Evolutionary conservation across 2,329 filamentous ascomycete species (phyloP), one percentile per base, ranked within the genome.

Genomic region (Lasiodiplodia gonubiensis): DNA sequence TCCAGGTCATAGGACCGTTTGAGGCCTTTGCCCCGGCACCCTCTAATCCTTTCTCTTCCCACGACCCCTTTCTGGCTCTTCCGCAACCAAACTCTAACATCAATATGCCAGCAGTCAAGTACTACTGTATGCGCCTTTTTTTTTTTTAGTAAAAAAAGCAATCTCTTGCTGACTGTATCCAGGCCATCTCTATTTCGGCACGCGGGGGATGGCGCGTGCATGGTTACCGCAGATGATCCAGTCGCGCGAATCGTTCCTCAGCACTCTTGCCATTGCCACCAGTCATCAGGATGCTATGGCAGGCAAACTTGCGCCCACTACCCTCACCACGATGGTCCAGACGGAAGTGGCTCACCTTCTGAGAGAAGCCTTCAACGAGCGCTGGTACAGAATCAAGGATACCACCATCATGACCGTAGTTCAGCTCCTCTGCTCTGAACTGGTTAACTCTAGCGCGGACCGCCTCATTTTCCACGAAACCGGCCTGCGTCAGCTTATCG

Each of bases 141-240:
- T 30, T 12, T 3, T 1, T 2, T 2, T 7, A 8, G 16, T 7
- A 46, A 46, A 46, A 46, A n/a, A 46, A 46, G 4, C 14, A 25
- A 52, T 7, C 3, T 1, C 23, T 16, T 25, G 39, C 67, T 71
- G 54, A 72, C 49, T 39, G 5, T n/a, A 7, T 51, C 46, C 25
- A 73, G 72, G 72, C 54, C 71, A 70, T 33, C 70, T 67, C 21
- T 72, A 72, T 52, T 80, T 78, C 52, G 78, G 78, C 8, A 78
- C 76, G 1, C 68, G 66, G 23, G 73, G 72, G 11, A 74, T 80
- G 70, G 77, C 76, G 8, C 64, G 39, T 48, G 57, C 74, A 30
- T 80, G 78, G 78, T 75, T 79, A 35, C 76, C 77, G 0, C 72
- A 74, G 18, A 74, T 78, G 4, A 72, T 79, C 37, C 71, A 72